Conservation (phyloP, 305 asterid genomes). For the Fraxinus sp. region DNA sequence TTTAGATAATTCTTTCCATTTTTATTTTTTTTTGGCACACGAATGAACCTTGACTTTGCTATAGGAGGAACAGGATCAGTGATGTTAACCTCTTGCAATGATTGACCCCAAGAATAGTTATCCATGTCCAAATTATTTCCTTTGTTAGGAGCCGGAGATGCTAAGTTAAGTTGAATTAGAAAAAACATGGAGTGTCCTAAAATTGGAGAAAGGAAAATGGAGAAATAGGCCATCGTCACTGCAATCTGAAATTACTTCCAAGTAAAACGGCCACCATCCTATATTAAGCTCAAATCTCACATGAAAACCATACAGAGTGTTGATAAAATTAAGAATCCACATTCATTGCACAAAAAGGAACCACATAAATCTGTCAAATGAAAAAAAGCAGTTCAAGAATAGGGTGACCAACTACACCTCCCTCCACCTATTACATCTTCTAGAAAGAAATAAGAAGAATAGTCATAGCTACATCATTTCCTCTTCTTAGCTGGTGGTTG, state of each 20-base stretch:
- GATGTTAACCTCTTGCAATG: slow-evolving; percentile 64
- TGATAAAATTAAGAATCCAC: not conserved
- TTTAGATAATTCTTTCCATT: slow-evolving; percentile 40
- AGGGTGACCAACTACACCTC: slow-evolving; percentile 36
- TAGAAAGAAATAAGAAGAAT: slow-evolving; percentile 36
- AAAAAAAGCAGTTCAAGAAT: slow-evolving; percentile 32
- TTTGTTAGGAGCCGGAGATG: slow-evolving; percentile 45
- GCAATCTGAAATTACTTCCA: not conserved
- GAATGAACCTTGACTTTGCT: slow-evolving; percentile 54
- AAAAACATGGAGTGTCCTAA: too few relatives aligned
- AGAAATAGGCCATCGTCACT: not conserved
- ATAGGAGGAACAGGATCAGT: slow-evolving; percentile 63
- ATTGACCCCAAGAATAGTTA: slow-evolving; percentile 68
- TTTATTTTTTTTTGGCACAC: slow-evolving; percentile 43
- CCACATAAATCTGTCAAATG: slow-evolving; percentile 38
- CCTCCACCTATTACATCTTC: slow-evolving; percentile 50
- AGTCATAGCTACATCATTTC: slow-evolving; percentile 46
- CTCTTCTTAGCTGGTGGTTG: slow-evolving; percentile 93
- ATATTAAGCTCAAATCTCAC: not conserved
- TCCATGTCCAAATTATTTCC: slow-evolving; percentile 67
- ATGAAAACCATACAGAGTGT: not conserved
- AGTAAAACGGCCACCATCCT: not conserved
- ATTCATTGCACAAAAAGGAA: slow-evolving; percentile 19
- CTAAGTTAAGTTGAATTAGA: too few relatives aligned
- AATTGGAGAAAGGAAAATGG: not conserved